Base-by-base conservation (phyloP, 2,329 filamentous ascomycete genomes). In the Fusarium sp. region DNA sequence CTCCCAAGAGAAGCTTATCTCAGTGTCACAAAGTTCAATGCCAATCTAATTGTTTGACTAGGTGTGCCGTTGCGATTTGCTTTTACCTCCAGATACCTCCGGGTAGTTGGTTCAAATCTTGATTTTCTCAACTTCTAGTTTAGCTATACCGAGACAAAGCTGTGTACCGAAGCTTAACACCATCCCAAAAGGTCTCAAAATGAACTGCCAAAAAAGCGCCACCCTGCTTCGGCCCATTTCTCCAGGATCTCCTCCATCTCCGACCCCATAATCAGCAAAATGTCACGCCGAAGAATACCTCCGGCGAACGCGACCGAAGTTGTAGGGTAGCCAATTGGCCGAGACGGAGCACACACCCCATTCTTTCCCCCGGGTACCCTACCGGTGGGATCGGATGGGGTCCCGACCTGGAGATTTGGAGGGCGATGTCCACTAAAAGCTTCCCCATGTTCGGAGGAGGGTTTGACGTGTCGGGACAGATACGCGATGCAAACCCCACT, bases 401-500 rank as follows among this genome's bases (percentile, higher is more conserved):
- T 69, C 47, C 61, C 61, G 61, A 10, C 14, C 8, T n/a, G 5
- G 37, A 65, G 48, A 56, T 12, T 10, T 22, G 32, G 27, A 10
- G 27, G 2, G 11, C 30, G 8, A 29, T 22, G 20, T 9, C 7
- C 34, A 32, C 55, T 29, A 18, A 42, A 45, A 29, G 5, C 11
- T 25, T 46, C 44, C 55, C 48, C 48, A 46, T 40, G 7, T 25
- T 67, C 63, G 62, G 64, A 51, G 44, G 7, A 10, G n/a, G 13
- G 6, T 60, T 44, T 30, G n/a, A 42, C 32, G 51, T 24, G 16
- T 70, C 67, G 67, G 67, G 56, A 45, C 32, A 49, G 20, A 32
- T 27, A 51, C 54, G 63, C 67, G 67, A 71, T 68, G 29, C 6
- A 48, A 27, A 64, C 67, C 63, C 67, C 67, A 70, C 67, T 67